Base-by-base conservation (phyloP, 2,329 filamentous ascomycete species). In the Aspergillus arachidicola region DNA sequence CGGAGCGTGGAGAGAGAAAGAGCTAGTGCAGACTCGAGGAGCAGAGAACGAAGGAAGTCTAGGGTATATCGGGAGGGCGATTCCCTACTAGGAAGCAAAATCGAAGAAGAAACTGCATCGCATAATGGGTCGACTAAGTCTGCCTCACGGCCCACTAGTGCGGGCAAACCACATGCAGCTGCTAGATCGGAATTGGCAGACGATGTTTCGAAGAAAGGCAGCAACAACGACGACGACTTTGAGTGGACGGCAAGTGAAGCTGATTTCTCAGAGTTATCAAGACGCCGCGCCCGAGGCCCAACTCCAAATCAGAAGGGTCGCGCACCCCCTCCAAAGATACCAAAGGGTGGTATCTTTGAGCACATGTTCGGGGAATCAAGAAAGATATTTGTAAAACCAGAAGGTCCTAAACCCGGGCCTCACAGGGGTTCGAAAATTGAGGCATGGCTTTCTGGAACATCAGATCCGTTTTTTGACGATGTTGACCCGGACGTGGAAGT, bases 401-500 rank as follows among this genome's bases (percentile, higher is more conserved):
- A 77, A 32, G 69, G 73, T 14, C 75, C 79, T 1, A 73, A 75
- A 56, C 79, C 80, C 26, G 76, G 79, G 12, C 72, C 73, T n/a
- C 64, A 67, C 23, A 82, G 82, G 53, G 78, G 83, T 16, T 81
- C 82, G 58, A 85, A 86, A 55, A 84, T 90, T 30, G 85, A 89
- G 73, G 85, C 86, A 56, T 90, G 87, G 87, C 81, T 90, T 6
- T 83, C 82, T 2, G 79, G 79, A 58, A 86, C 85, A 2, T 80
- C 83, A 10, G 85, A 87, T 72, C 84, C 85, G 2, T 86, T 87
- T 62, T 64, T 82, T 55, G 83, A 85, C n/a, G 72, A 72, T 26
- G 67, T 72, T 36, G 69, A 72, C 26, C 68, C 70, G 4, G 70
- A 72, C 32, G 76, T 73, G 50, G 78, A 80, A 54, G 71, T 80